Evolutionary conservation across 2,329 filamentous ascomycete genomes (phyloP).

Genomic region (Alternaria gansuensis): DNA sequence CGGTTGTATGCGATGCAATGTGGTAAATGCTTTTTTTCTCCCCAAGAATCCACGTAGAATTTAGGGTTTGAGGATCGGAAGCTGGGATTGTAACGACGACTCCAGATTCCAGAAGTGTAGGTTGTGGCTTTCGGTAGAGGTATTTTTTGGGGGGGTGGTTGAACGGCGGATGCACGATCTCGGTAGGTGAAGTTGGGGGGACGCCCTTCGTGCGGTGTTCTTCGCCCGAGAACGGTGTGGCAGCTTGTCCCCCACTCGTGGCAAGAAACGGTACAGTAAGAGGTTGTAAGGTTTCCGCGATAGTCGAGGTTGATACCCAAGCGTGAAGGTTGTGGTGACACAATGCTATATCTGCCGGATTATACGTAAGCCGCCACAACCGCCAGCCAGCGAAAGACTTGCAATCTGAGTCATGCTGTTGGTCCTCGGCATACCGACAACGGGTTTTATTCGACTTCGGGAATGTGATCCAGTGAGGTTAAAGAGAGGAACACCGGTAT

Average conservation of each 20-base stretch:
- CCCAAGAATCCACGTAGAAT: not conserved
- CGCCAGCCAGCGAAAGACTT: slow-evolving; percentile 17
- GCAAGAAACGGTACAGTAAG: not conserved
- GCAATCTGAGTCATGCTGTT: slow-evolving; percentile 10
- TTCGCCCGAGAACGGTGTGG: not conserved
- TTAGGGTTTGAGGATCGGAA: not conserved
- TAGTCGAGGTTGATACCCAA: slow-evolving; percentile 4
- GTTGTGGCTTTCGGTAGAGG: slow-evolving; percentile 4
- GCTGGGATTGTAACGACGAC: not conserved
- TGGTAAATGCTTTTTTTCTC: not conserved
- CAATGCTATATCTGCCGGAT: slow-evolving; percentile 16
- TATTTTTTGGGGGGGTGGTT: not conserved
- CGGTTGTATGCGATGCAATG: not conserved
- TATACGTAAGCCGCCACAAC: slow-evolving; percentile 28
- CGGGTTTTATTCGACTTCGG: slow-evolving; percentile 12
- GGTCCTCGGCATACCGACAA: slow-evolving; percentile 36
- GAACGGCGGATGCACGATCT: slow-evolving; percentile 1
- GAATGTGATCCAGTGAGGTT: slow-evolving; percentile 18
- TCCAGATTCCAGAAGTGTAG: slow-evolving; percentile 5
- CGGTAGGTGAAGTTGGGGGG: not conserved
- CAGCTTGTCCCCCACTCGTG: not conserved
- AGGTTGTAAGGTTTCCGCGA: slow-evolving; percentile 5
- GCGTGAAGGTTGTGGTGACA: slow-evolving; percentile 10
- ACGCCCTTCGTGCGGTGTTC: not conserved
- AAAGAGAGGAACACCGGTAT: slow-evolving; percentile 36